Percentiles rank a stretch among this genome's conserved stretches.
These are phyloP conservation scores for Carpinus fangiana DNA, from an alignment of 306 rosid species.

Conservation along the genomic window DNA sequence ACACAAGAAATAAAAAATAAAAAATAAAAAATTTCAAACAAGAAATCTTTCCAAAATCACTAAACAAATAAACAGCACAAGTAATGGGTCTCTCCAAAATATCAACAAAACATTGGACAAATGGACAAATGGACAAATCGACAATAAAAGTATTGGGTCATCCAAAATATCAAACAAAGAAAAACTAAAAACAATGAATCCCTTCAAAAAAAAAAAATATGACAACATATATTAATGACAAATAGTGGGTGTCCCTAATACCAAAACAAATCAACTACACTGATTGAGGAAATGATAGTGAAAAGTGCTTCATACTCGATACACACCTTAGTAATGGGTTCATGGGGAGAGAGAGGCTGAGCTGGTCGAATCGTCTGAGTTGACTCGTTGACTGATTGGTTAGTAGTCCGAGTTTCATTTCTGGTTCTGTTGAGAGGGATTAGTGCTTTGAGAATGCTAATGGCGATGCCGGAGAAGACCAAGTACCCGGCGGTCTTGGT, in stretches of 20 bases:
- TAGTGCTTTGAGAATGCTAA: conserved; percentile 33
- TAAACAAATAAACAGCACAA: too few relatives aligned
- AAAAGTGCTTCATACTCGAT: background rate
- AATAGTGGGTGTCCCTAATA: too few relatives aligned
- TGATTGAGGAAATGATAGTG: too few relatives aligned
- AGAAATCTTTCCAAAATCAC: too few relatives aligned
- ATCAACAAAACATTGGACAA: too few relatives aligned
- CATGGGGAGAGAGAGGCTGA: conserved; percentile 20
- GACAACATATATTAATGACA: too few relatives aligned
- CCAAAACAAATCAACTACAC: too few relatives aligned
- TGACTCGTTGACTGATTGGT: conserved; percentile 11
- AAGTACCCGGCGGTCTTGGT: conserved; percentile 26
- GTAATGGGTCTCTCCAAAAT: background rate
- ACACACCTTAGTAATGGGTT: conserved; percentile 17
- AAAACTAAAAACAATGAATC: background rate
- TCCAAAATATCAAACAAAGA: background rate
- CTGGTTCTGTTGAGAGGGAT: conserved; percentile 26
- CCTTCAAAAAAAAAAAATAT: background rate
- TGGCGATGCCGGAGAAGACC: conserved; percentile 37
- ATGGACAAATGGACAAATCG: too few relatives aligned
- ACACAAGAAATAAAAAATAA: too few relatives aligned
- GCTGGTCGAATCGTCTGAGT: conserved; percentile 15
- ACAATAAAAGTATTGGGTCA: too few relatives aligned
- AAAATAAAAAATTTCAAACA: too few relatives aligned
- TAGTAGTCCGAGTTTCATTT: conserved; percentile 7